A percentile compares a stretch with the other conserved stretches of the same genome.
Evolutionary conservation across 2,329 filamentous ascomycete genomes (phyloP).

Genomic region (Setomelanomma holmii): DNA sequence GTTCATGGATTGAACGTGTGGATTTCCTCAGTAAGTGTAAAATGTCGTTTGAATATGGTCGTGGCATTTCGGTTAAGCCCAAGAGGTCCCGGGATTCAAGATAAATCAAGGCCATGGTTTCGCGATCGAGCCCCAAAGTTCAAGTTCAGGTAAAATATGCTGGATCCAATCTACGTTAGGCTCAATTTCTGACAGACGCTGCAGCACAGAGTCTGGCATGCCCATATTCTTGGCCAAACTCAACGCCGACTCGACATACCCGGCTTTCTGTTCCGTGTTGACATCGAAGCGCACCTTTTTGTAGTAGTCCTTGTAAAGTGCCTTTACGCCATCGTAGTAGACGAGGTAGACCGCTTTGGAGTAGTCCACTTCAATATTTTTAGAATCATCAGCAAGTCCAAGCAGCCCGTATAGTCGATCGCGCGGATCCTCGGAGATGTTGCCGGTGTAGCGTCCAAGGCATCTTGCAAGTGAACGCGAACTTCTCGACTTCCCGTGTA

Average conservation of each 20-base stretch:
- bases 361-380: not conserved
- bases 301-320: not conserved
- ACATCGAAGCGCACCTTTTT: not conserved
- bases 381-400: not conserved
- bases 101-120: too few relatives aligned
- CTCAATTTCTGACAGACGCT: not conserved
- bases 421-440: not conserved
- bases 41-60: too few relatives aligned
- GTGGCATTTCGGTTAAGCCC: too few relatives aligned
- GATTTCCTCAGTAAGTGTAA: too few relatives aligned
- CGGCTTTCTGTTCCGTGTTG: not conserved
- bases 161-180: not conserved
- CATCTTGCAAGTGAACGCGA: not conserved
- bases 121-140: too few relatives aligned
- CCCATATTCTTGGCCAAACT: not conserved
- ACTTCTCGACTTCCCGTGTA: not conserved
- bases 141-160: not conserved
- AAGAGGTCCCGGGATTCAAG: too few relatives aligned
- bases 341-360: not conserved
- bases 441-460: not conserved
- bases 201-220: not conserved
- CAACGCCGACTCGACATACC: not conserved
- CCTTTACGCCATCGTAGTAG: not conserved
- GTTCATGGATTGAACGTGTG: too few relatives aligned
- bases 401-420: not conserved